These are phyloP conservation scores for Yueomyces sinensis DNA, from an alignment of 805 yeast genomes.

Conservation along the genomic window DNA sequence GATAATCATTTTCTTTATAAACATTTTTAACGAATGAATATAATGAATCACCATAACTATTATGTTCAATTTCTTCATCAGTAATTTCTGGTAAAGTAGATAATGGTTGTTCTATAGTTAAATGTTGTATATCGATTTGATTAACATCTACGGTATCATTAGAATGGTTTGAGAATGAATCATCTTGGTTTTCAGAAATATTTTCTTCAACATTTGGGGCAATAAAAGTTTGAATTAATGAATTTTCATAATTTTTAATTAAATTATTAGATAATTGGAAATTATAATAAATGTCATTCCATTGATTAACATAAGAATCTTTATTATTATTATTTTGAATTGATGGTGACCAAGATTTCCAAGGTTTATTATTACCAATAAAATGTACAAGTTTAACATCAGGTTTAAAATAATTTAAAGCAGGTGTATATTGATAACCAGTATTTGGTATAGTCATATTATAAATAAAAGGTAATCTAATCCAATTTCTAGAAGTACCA, in stretches of 20 bases:
- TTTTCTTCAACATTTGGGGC: background rate
- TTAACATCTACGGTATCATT: background rate
- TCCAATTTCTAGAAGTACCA: slow-evolving; percentile 35
- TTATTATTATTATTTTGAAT: background rate
- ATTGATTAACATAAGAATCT: slow-evolving; percentile 5
- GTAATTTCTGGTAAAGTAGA: background rate
- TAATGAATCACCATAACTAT: background rate
- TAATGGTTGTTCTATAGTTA: background rate
- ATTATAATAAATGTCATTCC: slow-evolving; percentile 9
- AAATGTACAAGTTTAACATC: slow-evolving; percentile 44
- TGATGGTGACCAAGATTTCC: slow-evolving; percentile 23
- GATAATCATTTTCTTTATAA: background rate
- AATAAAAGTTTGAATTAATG: background rate
- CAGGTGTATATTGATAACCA: slow-evolving; percentile 64
- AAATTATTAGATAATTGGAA: slow-evolving; percentile 3
- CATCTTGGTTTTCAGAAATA: background rate
- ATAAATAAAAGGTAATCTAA: slow-evolving; percentile 61
- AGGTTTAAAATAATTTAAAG: slow-evolving; percentile 37
- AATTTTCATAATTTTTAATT: background rate
- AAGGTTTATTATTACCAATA: slow-evolving; percentile 52
- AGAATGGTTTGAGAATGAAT: background rate
- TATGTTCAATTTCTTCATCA: background rate
- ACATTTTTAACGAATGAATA: background rate
- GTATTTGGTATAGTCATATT: slow-evolving; percentile 64
- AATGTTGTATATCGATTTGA: background rate